Conservation (phyloP, 2,329 filamentous ascomycete species). For the Aspergillus sp. region DNA sequence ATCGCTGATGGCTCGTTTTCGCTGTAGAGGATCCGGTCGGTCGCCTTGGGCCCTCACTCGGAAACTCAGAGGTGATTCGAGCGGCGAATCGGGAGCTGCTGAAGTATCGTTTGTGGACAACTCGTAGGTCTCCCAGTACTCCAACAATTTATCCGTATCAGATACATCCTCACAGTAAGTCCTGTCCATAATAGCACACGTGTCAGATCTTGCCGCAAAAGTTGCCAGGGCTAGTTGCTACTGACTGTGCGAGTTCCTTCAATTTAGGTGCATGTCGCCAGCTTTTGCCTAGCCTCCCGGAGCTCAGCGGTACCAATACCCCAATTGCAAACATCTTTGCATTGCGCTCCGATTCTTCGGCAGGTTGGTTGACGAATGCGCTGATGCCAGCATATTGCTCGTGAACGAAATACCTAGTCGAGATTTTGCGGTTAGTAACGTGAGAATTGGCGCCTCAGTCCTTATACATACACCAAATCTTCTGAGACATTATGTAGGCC, state of each 20-base stretch:
- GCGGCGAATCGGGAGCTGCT: constrained; percentile 46
- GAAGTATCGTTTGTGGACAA: constrained; percentile 39
- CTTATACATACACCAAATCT: constrained; percentile 64
- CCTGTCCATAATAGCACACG: constrained; percentile 26
- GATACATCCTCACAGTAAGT: constrained; percentile 64
- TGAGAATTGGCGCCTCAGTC: background rate
- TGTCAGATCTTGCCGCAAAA: constrained; percentile 13
- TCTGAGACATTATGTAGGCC: constrained; percentile 84
- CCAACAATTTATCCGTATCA: constrained; percentile 64
- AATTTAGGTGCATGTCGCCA: constrained; percentile 83
- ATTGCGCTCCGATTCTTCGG: constrained; percentile 75
- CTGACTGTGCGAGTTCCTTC: constrained; percentile 70
- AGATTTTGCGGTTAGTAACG: constrained; percentile 12
- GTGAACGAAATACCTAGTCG: constrained; percentile 84
- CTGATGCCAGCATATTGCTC: constrained; percentile 81
- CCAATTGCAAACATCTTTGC: constrained; percentile 93
- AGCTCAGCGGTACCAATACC: constrained; percentile 79
- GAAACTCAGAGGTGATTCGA: constrained; percentile 53
- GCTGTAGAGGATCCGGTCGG: constrained; percentile 27
- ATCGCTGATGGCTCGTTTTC: constrained; percentile 43
- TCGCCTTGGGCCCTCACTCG: constrained; percentile 56
- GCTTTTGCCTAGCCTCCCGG: constrained; percentile 78
- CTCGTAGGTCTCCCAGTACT: constrained; percentile 69
- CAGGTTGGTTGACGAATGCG: constrained; percentile 83
- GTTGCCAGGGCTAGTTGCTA: background rate